Conservation (phyloP, 768 basidiomycete genomes). For the Suillus clintonianus region DNA sequence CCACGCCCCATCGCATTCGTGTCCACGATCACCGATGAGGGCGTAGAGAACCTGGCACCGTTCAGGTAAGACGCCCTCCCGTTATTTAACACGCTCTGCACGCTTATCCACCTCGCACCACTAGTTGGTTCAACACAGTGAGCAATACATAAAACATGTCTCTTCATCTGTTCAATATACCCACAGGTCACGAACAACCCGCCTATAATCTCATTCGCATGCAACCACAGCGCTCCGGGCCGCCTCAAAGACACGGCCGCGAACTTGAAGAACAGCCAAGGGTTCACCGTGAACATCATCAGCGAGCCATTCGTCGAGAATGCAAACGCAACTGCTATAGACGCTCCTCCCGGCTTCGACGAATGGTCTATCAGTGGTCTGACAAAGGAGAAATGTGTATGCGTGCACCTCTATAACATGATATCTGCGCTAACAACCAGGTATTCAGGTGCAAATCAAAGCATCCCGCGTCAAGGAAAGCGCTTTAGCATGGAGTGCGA, state of each 20-base stretch:
- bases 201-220: constrained; percentile 41
- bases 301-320: constrained; percentile 48
- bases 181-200: constrained; percentile 22
- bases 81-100: neutral
- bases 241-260: constrained; percentile 43
- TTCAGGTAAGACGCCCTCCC: constrained; percentile 33
- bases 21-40: constrained; percentile 36
- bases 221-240: constrained; percentile 13
- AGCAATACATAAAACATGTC: neutral
- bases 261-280: constrained; percentile 48
- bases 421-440: neutral
- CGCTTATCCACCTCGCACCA: neutral
- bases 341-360: constrained; percentile 37
- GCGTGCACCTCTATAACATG: neutral
- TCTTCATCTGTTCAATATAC: too few relatives aligned
- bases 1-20: constrained; percentile 51
- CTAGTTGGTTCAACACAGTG: constrained; percentile 32
- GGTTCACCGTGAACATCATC: constrained; percentile 59
- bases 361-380: constrained; percentile 47
- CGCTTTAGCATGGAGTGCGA: constrained; percentile 51
- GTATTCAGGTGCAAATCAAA: constrained; percentile 37
- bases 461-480: constrained; percentile 45
- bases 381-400: constrained; percentile 40
- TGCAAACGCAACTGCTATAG: constrained; percentile 39
- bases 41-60: constrained; percentile 43